phyloP scores from a whole-genome alignment of 2,329 filamentous ascomycete genomes.

The Dendryphion nanum region DNA sequence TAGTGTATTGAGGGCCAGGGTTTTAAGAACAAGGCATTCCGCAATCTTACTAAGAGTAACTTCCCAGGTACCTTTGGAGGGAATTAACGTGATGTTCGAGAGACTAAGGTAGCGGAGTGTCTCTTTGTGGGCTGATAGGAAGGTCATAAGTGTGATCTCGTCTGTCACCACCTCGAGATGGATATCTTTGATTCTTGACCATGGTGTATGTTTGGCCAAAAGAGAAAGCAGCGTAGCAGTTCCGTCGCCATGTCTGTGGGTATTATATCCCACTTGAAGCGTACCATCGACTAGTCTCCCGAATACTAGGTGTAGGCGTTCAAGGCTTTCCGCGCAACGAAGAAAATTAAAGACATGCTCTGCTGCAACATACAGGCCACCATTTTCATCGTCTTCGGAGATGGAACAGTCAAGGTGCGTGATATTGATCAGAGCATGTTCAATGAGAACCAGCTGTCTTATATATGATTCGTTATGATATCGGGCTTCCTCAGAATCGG shows the following conservation, averaged over 20 bases:
- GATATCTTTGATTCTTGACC: neutral
- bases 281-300: neutral
- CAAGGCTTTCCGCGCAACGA: neutral
- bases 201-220: neutral
- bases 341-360: neutral
- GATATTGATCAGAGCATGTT: neutral
- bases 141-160: neutral
- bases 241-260: neutral
- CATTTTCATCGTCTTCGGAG: neutral
- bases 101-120: neutral
- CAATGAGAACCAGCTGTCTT: neutral
- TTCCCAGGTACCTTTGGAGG: neutral
- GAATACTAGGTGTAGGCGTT: neutral
- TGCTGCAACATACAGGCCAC: neutral
- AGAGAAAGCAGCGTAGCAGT: neutral
- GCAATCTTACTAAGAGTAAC: neutral
- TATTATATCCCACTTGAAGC: neutral
- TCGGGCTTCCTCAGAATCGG: neutral
- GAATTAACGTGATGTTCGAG: slow-evolving; percentile 18
- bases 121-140: neutral
- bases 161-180: neutral
- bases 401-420: neutral
- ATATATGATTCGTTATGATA: neutral
- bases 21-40: too few relatives aligned
- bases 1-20: too few relatives aligned